phyloP scores from a whole-genome alignment of 108 stramenopile species.

The Skeletonema marinoi region DNA sequence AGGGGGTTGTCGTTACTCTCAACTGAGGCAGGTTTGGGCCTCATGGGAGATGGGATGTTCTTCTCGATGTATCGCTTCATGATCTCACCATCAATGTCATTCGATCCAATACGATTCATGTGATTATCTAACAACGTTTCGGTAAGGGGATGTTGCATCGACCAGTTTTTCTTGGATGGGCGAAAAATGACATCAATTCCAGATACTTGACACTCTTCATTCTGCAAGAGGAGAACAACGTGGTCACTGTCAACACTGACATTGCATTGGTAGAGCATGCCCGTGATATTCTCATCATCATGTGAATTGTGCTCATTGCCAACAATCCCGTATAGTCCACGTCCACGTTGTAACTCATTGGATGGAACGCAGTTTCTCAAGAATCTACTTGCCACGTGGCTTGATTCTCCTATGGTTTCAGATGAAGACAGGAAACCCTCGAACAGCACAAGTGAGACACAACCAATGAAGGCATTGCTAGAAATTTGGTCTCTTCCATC shows the following conservation, averaged over 20 bases:
- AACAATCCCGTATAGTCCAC: background rate
- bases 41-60: background rate
- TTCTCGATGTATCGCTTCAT: background rate
- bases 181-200: background rate
- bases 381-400: background rate
- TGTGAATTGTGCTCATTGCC: background rate
- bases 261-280: background rate
- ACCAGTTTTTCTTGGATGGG: background rate
- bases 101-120: background rate
- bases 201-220: background rate
- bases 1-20: background rate
- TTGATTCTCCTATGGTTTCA: background rate
- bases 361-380: background rate
- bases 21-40: background rate
- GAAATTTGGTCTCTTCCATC: background rate
- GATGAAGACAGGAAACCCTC: background rate
- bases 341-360: background rate
- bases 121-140: background rate
- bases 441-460: background rate
- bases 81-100: background rate
- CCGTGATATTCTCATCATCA: background rate
- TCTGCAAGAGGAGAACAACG: background rate
- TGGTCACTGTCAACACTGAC: background rate
- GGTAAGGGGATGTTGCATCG: background rate
- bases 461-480: background rate